Evolutionary conservation across 2,329 filamentous ascomycete genomes (phyloP).

Genomic region (Colletotrichum aenigma): DNA sequence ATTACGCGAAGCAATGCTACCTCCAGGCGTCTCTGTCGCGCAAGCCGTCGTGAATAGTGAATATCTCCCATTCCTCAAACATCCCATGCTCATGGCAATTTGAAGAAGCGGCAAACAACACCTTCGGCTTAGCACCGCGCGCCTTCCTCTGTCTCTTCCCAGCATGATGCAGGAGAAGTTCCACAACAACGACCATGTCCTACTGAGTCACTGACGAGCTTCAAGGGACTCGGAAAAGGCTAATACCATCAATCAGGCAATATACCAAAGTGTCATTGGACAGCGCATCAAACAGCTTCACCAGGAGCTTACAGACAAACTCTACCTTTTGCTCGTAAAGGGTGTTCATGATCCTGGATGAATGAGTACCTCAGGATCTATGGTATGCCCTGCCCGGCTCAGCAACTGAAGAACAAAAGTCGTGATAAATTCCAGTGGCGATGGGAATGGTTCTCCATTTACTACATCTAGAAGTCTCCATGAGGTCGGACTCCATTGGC

Average conservation of each 20-base stretch:
- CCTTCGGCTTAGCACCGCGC: neutral
- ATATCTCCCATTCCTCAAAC: too few species aligned
- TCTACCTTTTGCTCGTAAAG: neutral
- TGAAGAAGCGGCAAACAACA: too few species aligned
- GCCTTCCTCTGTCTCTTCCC: neutral
- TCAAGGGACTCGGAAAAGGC: neutral
- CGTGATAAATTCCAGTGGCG: neutral
- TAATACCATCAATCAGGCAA: neutral
- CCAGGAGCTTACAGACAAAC: fast-evolving
- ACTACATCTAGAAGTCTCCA: too few species aligned
- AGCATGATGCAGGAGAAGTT: neutral
- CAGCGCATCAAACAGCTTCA: neutral
- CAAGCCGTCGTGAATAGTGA: neutral
- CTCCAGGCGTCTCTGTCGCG: neutral
- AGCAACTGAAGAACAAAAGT: neutral
- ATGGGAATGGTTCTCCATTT: neutral
- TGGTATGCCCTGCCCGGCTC: too few species aligned
- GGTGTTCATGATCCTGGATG: neutral
- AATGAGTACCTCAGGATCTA: neutral
- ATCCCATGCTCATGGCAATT: too few species aligned
- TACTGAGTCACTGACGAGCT: neutral
- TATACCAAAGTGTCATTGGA: fast-evolving
- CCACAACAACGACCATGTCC: neutral
- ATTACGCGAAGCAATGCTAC: neutral
- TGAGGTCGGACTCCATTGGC: too few species aligned